Conservation (phyloP, 179 eudicot genomes). For the Silene coronaria region DNA sequence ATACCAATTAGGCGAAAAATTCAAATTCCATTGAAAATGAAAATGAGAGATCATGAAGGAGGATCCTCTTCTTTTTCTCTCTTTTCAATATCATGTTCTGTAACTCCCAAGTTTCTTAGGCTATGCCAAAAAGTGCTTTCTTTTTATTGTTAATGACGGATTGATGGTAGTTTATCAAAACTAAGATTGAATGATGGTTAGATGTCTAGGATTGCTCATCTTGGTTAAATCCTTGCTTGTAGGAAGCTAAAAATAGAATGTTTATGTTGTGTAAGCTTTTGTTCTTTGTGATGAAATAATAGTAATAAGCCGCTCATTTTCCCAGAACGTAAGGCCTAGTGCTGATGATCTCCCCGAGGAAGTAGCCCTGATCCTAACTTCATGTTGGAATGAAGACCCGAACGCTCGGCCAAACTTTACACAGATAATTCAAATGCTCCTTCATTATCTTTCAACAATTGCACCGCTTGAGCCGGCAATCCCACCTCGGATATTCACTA, state of each 20-base stretch:
- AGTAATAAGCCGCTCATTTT: not conserved
- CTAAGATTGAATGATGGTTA: not conserved
- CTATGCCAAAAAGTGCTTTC: too few relatives aligned
- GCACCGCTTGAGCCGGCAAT: conserved; percentile 56
- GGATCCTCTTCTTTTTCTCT: not conserved
- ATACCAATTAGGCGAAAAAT: not conserved
- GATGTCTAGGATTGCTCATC: not conserved
- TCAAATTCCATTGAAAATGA: not conserved
- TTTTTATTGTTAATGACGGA: not conserved
- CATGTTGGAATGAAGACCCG: conserved; percentile 94
- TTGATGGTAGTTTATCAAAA: not conserved
- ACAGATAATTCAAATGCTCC: conserved; percentile 83
- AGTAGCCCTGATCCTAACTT: conserved; percentile 59
- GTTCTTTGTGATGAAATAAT: conserved; percentile 10
- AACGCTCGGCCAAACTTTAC: conserved; percentile 77
- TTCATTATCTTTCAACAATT: conserved; percentile 43
- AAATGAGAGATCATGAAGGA: not conserved
- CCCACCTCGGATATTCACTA: conserved; percentile 55
- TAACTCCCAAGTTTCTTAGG: too few relatives aligned
- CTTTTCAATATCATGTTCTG: too few relatives aligned
- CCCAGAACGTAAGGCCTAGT: conserved; percentile 76
- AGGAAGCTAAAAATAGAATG: too few relatives aligned
- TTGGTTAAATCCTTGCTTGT: not conserved
- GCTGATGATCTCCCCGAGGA: conserved; percentile 89
- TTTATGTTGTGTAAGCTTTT: not conserved